phyloP scores from a whole-genome alignment of 2,329 filamentous ascomycete genomes.

The Monilinia aucupariae region DNA sequence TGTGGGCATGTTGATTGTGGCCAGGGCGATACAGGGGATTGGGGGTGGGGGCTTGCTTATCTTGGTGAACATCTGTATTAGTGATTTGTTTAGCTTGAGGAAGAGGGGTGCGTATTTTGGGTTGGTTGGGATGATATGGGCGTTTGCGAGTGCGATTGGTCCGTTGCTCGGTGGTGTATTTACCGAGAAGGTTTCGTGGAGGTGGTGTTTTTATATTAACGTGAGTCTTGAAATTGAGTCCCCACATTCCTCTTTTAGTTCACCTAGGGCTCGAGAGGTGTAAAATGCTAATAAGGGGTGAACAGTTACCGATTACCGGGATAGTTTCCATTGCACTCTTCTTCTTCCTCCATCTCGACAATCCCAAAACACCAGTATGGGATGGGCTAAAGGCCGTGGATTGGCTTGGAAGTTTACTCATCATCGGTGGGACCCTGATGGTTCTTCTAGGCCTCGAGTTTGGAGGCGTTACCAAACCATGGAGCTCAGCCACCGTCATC shows the following conservation, averaged over 20 bases:
- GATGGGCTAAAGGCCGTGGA: conserved; percentile 57
- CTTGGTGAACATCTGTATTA: conserved; percentile 49
- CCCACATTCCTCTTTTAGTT: no score
- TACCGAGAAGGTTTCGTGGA: conserved; percentile 54
- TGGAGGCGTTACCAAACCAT: conserved; percentile 69
- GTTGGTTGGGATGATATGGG: conserved; percentile 62
- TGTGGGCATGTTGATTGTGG: conserved; percentile 44
- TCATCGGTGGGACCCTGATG: conserved; percentile 73
- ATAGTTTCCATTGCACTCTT: conserved; percentile 46
- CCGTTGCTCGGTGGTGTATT: conserved; percentile 63
- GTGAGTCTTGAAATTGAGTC: conserved; percentile 19
- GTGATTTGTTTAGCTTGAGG: conserved; percentile 48
- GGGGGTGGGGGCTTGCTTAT: conserved; percentile 48
- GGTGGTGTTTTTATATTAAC: conserved; percentile 47
- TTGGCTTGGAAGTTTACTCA: conserved; percentile 55
- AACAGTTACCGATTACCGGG: conserved; percentile 9
- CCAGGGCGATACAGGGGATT: conserved; percentile 38
- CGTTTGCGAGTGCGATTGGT: conserved; percentile 53
- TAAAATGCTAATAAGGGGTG: neutral
- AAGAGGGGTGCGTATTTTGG: conserved; percentile 51
- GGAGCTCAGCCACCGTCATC: conserved; percentile 33
- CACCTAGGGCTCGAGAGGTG: neutral
- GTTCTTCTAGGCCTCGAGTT: conserved; percentile 81
- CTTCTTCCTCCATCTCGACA: conserved; percentile 62
- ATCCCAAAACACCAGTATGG: conserved; percentile 56